These are phyloP conservation scores for Kurtzmaniella fragi DNA, from an alignment of 805 yeast genomes.

Conservation along the genomic window DNA sequence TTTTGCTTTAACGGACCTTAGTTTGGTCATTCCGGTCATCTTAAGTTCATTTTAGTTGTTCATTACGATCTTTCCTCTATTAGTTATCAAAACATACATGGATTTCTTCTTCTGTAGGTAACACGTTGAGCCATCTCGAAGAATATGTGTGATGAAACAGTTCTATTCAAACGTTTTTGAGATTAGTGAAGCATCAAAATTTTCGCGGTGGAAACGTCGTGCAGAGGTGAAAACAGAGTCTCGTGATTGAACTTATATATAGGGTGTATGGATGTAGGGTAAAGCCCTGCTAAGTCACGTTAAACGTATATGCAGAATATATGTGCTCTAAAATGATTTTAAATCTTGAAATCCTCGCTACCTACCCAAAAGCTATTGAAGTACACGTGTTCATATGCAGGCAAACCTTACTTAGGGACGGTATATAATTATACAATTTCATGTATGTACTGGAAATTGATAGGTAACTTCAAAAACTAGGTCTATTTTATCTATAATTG, in stretches of 20 bases:
- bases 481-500: too few species aligned
- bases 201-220: constrained; percentile 3
- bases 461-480: too few species aligned
- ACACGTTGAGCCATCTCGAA: constrained; percentile 96
- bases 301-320: not conserved
- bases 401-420: too few species aligned
- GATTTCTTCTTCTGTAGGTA: constrained; percentile 98
- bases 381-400: too few species aligned
- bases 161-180: not conserved
- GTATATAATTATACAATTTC: too few species aligned
- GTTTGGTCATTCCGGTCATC: not conserved
- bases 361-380: too few species aligned
- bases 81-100: constrained; percentile 45
- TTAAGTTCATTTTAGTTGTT: not conserved
- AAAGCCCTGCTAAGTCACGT: constrained; percentile 2
- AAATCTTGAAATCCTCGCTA: too few species aligned
- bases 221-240: constrained; percentile 3
- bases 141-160: constrained; percentile 2
- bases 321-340: too few species aligned
- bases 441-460: too few species aligned
- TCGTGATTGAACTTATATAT: constrained; percentile 1
- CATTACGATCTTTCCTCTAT: not conserved
- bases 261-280: constrained; percentile 4
- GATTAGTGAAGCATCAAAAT: not conserved
- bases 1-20: too few species aligned